Base-by-base conservation (phyloP, 2,329 filamentous ascomycete genomes). In the Xylaria sp. region DNA sequence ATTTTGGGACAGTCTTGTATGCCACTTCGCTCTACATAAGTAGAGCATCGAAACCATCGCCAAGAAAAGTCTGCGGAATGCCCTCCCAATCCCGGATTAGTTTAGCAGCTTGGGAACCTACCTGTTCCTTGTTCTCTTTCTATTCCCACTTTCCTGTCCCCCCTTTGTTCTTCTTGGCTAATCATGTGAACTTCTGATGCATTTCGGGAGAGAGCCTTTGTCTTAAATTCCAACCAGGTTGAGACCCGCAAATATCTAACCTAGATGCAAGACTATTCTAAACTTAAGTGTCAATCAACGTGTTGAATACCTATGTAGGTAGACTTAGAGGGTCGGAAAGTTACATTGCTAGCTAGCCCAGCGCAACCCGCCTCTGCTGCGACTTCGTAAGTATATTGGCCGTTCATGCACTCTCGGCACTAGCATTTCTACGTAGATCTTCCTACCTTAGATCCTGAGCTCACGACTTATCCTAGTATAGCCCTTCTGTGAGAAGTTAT, bases 1-100 rank as follows among this genome's bases (percentile, higher is more conserved):
- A 45, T 49, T 60, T 65, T 65, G 5, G 62, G 13, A 44, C 47
- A 17, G 31, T n/a, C 4, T 22, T 20, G 5, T 27, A 7, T 36
- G n/a, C 50, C 15, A 15, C 20, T 39, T 42, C 25, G 36, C 22
- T 29, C 36, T 55, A n/a, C n/a, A n/a, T n/a, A n/a, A n/a, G n/a
- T n/a, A 55, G 51, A 27, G 11, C 51, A 20, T 42, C 22, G 15
- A 55, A 38, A 4, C 36, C 20, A n/a, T 27, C 5, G 20, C n/a
- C 9, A 42, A 25, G 31, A 53, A 27, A 38, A 13, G 29, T 22
- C 50, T 36, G 3, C 27, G 17, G 25, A 38, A 15, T 20, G 20
- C n/a, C 10, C 36, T 25, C 20, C n/a, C 13, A 29, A 36, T 39
- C 13, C 17, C 15, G 15, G 33, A 27, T 31, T 31, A 10, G 29